These are phyloP conservation scores for Cladophialophora carrionii DNA, from an alignment of 2,329 filamentous ascomycete genomes.

Conservation along the genomic window DNA sequence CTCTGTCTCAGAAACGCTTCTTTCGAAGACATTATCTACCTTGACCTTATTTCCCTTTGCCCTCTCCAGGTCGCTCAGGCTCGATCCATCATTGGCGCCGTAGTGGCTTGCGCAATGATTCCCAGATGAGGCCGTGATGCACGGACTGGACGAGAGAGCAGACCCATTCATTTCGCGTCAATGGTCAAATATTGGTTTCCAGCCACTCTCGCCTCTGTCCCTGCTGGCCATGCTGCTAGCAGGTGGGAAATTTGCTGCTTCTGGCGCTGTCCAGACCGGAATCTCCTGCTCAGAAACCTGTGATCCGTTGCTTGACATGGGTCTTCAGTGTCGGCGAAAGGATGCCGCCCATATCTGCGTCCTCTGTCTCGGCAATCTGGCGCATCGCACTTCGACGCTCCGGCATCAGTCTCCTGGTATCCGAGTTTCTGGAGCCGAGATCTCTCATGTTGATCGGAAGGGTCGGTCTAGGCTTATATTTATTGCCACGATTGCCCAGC, in stretches of 20 bases:
- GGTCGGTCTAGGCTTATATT: not conserved
- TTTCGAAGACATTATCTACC: not conserved
- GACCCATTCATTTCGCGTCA: not conserved
- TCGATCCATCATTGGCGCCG: not conserved
- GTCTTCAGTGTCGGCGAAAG: not conserved
- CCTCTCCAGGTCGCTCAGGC: not conserved
- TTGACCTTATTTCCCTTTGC: not conserved
- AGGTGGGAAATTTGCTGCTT: not conserved
- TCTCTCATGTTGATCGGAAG: not conserved
- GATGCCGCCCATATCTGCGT: not conserved
- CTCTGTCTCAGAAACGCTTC: constrained; percentile 13
- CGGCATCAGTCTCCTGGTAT: not conserved
- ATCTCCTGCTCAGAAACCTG: not conserved
- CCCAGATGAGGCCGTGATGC: not conserved
- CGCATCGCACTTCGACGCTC: not conserved
- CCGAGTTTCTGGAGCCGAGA: not conserved
- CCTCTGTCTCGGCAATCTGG: not conserved
- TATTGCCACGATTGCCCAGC: not conserved
- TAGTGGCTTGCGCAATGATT: not conserved
- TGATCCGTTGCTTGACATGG: not conserved
- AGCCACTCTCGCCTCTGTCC: not conserved
- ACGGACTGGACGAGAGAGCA: not conserved
- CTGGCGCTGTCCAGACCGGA: not conserved
- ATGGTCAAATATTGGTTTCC: not conserved
- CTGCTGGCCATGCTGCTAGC: not conserved